These are phyloP conservation scores for Nitzschia inconspicua DNA, from an alignment of 108 stramenopile species.

Conservation along the genomic window DNA sequence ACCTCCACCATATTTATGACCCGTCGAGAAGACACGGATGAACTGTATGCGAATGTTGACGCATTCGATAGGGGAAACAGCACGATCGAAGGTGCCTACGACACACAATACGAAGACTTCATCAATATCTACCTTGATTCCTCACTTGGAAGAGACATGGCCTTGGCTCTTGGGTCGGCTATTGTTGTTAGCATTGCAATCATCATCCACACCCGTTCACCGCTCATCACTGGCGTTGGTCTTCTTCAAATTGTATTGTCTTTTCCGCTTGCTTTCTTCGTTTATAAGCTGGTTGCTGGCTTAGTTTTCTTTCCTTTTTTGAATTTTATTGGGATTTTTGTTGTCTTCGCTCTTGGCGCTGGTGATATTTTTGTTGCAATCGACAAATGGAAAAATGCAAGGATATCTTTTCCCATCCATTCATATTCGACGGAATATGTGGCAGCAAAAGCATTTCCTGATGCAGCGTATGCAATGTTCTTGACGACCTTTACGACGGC, in stretches of 20 bases:
- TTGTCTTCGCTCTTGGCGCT: conserved; percentile 56
- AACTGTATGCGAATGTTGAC: conserved; percentile 30
- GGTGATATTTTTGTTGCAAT: conserved; percentile 52
- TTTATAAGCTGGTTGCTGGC: conserved; percentile 44
- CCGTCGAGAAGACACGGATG: conserved; percentile 18
- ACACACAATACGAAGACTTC: conserved; percentile 46
- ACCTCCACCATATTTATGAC: conserved; percentile 48
- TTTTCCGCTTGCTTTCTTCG: conserved; percentile 55
- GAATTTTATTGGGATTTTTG: conserved; percentile 63
- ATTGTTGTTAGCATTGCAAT: conserved; percentile 39
- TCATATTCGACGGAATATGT: conserved; percentile 34
- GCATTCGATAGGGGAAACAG: conserved; percentile 24
- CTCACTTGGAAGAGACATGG: conserved; percentile 35
- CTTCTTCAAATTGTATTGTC: conserved; percentile 45
- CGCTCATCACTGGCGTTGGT: conserved; percentile 42
- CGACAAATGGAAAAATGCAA: conserved; percentile 64
- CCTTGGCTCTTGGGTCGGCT: conserved; percentile 35
- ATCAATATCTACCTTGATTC: conserved; percentile 21
- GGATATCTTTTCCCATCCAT: no score
- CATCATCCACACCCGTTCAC: conserved; percentile 49
- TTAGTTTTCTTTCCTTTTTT: conserved; percentile 59
- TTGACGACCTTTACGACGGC: conserved; percentile 49
- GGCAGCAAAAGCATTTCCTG: conserved; percentile 49
- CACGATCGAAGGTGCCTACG: conserved; percentile 39
- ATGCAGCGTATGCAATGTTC: conserved; percentile 54